Base-by-base conservation (phyloP, 2,329 filamentous ascomycete genomes). In the Scedosporium apiospermum region DNA sequence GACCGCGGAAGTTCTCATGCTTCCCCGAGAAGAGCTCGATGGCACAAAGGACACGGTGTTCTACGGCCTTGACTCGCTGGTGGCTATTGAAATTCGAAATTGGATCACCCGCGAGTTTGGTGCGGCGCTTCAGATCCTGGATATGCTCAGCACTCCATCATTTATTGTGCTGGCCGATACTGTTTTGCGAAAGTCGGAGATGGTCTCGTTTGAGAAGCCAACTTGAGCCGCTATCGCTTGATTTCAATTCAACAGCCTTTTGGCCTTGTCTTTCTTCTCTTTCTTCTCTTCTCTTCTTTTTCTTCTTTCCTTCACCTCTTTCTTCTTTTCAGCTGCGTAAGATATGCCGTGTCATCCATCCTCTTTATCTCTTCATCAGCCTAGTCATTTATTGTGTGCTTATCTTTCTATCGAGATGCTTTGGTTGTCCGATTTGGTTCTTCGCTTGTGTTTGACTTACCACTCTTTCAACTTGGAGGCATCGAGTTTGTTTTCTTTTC, bases 121-220 rank as follows among this genome's bases (percentile, higher is more conserved):
- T 68, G 75, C 77, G 1, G 80, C 77, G 59, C 66, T 82, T 66
- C 79, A 83, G 70, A 80, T 84, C 0, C 69, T 84, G 63, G 81
- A 84, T 67, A 67, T 84, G 64, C 68, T 83, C 58, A 78, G 76
- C 27, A 81, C 79, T 67, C 79, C 80, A 3, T 78, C 74, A 23
- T 79, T 81, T 64, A 76, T 78, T 71, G 78, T 73, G 1, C 68
- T 82, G 18, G 76, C 78, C 7, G 78, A 77, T 70, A 74, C 71
- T 0, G 78, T 81, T 42, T 79, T 76, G 67, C 72, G 72, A 16
- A 81, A 81, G 74, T 77, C 75, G 66, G 78, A 77, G 68, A 65
- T 77, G 16, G 58, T 60, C 12, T 21, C 58, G 41, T 60, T 60
- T 49, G 38, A 60, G 51, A 66, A 66, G 49, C 65, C 63, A n/a